Conservation (phyloP, 2,329 filamentous ascomycete genomes). For the Erysiphe pulchra region DNA sequence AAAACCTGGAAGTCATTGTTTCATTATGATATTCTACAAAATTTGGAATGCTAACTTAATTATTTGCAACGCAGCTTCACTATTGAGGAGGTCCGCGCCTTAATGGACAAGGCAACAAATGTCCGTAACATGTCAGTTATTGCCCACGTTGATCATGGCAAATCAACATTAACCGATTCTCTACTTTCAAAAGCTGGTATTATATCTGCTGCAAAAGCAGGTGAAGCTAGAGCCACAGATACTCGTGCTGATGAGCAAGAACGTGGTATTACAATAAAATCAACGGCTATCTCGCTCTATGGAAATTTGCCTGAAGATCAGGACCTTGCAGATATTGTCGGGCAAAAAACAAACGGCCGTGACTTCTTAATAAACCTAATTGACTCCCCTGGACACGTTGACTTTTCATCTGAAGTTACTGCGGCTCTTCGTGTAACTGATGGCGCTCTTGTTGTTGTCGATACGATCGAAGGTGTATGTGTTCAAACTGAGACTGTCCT, state of each 20-base stretch:
- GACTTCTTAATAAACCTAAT: conserved; percentile 99
- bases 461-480: conserved; percentile 98
- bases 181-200: conserved; percentile 98
- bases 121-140: conserved; percentile 98
- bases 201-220: conserved; percentile 92
- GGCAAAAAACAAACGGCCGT: conserved; percentile 66
- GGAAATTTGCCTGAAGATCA: conserved; percentile 56
- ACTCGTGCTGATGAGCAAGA: conserved; percentile 96
- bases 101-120: conserved; percentile 60
- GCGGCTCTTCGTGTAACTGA: conserved; percentile 99
- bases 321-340: conserved; percentile 82
- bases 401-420: conserved; percentile 99
- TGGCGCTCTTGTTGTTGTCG: conserved; percentile 97
- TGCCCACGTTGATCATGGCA: conserved; percentile 99
- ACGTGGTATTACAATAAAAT: conserved; percentile 99
- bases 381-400: conserved; percentile 98
- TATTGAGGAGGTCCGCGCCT: conserved; percentile 65
- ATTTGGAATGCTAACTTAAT: conserved; percentile 11
- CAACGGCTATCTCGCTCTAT: conserved; percentile 96
- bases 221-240: conserved; percentile 87
- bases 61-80: conserved; percentile 52
- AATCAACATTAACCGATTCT: conserved; percentile 98
- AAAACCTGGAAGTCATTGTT: not conserved
- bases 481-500: conserved; percentile 99
- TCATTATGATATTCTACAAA: conserved; percentile 2